A percentile compares a stretch with the other conserved stretches of the same genome.
These are phyloP conservation scores for Dispira parvispora DNA, from an alignment of 192 early-diverging fungal genomes.

Conservation along the genomic window DNA sequence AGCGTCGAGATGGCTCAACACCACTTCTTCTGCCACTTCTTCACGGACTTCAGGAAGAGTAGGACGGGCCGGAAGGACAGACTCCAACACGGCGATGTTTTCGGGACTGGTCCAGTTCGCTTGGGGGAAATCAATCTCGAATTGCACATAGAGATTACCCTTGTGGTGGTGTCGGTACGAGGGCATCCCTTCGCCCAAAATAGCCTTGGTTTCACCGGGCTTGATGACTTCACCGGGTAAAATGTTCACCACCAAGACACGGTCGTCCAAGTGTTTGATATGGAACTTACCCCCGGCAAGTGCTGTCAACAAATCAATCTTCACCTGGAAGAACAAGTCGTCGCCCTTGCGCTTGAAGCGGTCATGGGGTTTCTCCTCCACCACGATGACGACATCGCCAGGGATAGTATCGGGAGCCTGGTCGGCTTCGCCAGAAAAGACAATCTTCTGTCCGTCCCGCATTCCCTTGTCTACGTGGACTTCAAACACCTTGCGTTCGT, in stretches of 20 bases:
- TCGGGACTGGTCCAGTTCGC: constrained; percentile 60
- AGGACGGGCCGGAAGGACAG: constrained; percentile 62
- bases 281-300: constrained; percentile 87
- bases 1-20: constrained; percentile 56
- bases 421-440: constrained; percentile 91
- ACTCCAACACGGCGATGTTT: constrained; percentile 57
- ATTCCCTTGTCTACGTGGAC: constrained; percentile 98
- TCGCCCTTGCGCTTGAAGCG: constrained; percentile 85
- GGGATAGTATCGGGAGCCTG: constrained; percentile 84
- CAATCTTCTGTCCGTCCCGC: constrained; percentile 89
- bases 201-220: constrained; percentile 77
- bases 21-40: constrained; percentile 65
- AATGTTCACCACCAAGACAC: constrained; percentile 72
- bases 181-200: constrained; percentile 92
- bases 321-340: constrained; percentile 81
- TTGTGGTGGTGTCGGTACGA: constrained; percentile 70
- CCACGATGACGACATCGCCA: constrained; percentile 94
- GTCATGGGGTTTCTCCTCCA: constrained; percentile 90
- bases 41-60: constrained; percentile 30
- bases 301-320: constrained; percentile 89
- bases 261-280: constrained; percentile 87
- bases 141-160: constrained; percentile 87
- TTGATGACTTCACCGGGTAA: constrained; percentile 90
- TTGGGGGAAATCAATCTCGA: constrained; percentile 82
- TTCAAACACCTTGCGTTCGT: constrained; percentile 93